Evolutionary conservation across 164 flowering plant species (phyloP).

Genomic region (Warburgia ugandensis): DNA sequence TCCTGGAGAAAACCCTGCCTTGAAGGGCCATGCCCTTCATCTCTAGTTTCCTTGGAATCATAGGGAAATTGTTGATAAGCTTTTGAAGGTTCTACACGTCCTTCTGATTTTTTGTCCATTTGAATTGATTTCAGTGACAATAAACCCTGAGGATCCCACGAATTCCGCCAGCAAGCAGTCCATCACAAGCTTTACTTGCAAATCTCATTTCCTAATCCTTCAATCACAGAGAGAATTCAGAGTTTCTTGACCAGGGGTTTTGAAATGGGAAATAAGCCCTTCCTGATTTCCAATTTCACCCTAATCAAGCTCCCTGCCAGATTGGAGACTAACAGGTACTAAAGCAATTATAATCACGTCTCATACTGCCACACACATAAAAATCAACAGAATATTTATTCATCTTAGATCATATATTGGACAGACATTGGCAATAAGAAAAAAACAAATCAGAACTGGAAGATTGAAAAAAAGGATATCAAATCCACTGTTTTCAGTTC

Average conservation of each 20-base stretch:
- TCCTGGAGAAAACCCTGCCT: constrained; percentile 38
- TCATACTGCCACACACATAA: background rate
- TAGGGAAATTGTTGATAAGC: constrained; percentile 31
- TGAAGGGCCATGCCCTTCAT: constrained; percentile 31
- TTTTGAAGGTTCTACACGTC: constrained; percentile 28
- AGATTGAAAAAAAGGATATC: too few species aligned
- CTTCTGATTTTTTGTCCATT: constrained; percentile 36
- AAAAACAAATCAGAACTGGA: too few species aligned
- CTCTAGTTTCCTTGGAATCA: constrained; percentile 29
- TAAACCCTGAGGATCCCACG: constrained; percentile 9
- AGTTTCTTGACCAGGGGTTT: constrained; percentile 4
- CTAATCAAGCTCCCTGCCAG: constrained; percentile 1
- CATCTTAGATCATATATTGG: too few species aligned
- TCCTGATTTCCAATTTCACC: constrained; percentile 8
- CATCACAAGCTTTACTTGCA: background rate
- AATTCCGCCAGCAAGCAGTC: background rate
- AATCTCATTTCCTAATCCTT: background rate
- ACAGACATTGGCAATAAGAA: too few species aligned
- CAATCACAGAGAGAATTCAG: too few species aligned
- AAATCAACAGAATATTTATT: too few species aligned
- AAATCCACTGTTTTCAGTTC: too few species aligned
- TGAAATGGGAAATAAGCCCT: constrained; percentile 10
- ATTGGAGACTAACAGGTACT: background rate
- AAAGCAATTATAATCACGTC: too few species aligned
- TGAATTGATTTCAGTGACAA: constrained; percentile 8